Evolutionary conservation across 139 green algal genomes (phyloP).

Genomic region (Picochlorum sp.): DNA sequence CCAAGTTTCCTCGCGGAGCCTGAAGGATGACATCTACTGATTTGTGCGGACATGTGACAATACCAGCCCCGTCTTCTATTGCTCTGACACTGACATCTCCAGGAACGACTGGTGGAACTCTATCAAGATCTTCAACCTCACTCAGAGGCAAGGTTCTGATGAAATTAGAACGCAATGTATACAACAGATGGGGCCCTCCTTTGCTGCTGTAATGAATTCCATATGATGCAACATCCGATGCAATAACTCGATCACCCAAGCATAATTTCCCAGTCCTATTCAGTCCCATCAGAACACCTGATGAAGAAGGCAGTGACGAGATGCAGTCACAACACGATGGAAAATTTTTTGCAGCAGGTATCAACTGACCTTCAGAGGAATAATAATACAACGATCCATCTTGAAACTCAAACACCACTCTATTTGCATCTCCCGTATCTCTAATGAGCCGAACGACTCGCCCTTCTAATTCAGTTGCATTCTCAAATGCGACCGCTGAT

Average conservation of each 20-base stretch:
- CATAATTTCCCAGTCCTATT: conserved; percentile 41
- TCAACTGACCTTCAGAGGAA: no score
- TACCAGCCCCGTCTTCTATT: conserved; percentile 51
- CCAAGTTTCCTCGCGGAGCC: conserved; percentile 89
- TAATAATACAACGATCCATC: no score
- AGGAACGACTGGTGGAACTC: background rate
- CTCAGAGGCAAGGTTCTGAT: conserved; percentile 43
- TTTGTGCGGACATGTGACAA: conserved; percentile 45
- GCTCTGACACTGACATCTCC: conserved; percentile 39
- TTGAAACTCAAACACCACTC: no score
- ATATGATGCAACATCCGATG: conserved; percentile 49
- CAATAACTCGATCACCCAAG: conserved; percentile 38
- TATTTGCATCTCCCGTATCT: no score
- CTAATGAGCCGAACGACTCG: no score
- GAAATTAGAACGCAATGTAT: conserved; percentile 39
- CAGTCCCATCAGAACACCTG: conserved; percentile 43
- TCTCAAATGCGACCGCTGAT: no score
- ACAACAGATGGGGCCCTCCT: conserved; percentile 69
- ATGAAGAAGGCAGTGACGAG: background rate
- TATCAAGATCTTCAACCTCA: background rate
- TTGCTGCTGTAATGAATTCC: conserved; percentile 37
- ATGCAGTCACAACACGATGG: background rate
- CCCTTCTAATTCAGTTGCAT: no score
- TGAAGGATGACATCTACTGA: conserved; percentile 51
- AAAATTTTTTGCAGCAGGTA: no score